These are phyloP conservation scores for Arachnomyces sp. DNA, from an alignment of 2,329 filamentous ascomycete genomes.

Conservation along the genomic window DNA sequence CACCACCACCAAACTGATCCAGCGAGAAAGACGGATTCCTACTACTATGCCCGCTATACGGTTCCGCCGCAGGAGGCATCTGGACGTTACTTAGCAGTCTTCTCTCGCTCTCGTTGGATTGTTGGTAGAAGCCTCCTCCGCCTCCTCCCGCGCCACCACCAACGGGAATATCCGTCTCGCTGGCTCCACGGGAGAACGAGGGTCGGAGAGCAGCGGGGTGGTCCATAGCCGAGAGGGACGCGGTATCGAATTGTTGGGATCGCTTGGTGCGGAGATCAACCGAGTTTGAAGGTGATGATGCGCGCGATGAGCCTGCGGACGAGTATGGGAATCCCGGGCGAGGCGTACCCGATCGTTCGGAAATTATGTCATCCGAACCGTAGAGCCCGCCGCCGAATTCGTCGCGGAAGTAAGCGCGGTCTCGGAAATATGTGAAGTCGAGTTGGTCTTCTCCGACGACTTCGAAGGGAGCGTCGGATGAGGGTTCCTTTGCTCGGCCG, in stretches of 20 bases:
- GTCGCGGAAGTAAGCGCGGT: constrained; percentile 76
- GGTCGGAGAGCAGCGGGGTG: constrained; percentile 18
- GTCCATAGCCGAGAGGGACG: constrained; percentile 12
- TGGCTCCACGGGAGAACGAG: constrained; percentile 26
- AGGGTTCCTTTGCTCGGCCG: constrained; percentile 30
- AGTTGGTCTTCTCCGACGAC: constrained; percentile 78
- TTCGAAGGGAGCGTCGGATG: constrained; percentile 65
- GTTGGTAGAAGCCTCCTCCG: constrained; percentile 24
- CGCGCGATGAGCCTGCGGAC: constrained; percentile 32
- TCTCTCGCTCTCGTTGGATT: constrained; percentile 32
- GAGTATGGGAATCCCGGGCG: constrained; percentile 20
- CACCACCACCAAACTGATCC: no score
- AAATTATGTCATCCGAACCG: constrained; percentile 38
- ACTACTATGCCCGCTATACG: constrained; percentile 27
- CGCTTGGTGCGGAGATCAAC: constrained; percentile 8
- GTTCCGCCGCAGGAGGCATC: constrained; percentile 25
- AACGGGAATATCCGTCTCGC: constrained; percentile 23
- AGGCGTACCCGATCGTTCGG: constrained; percentile 37
- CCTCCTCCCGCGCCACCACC: constrained; percentile 18
- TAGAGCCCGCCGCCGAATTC: constrained; percentile 69
- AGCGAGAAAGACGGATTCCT: constrained; percentile 22
- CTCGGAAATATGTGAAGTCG: constrained; percentile 88
- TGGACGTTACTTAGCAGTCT: constrained; percentile 31
- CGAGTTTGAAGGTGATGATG: constrained; percentile 34
- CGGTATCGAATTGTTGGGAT: constrained; percentile 20